Evolutionary conservation across 1,284 basidiomycete species (phyloP).

Genomic region (Tylopilus sp.): DNA sequence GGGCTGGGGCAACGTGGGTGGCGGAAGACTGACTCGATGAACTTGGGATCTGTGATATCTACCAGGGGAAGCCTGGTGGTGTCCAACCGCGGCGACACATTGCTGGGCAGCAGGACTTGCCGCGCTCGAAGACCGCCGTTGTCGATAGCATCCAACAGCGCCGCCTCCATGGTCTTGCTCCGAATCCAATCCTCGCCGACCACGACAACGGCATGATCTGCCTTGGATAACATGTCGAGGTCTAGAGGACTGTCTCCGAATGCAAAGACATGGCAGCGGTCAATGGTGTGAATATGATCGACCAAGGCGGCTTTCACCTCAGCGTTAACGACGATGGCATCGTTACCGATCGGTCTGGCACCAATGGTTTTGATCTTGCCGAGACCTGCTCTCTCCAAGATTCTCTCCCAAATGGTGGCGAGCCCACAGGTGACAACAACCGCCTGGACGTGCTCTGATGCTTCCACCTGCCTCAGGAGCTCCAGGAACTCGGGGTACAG

Average conservation of each 20-base stretch:
- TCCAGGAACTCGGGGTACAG: constrained; percentile 20
- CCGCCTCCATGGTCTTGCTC: constrained; percentile 16
- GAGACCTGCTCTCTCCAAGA: constrained; percentile 20
- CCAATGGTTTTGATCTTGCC: constrained; percentile 16
- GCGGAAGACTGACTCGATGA: constrained; percentile 18
- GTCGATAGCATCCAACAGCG: constrained; percentile 19
- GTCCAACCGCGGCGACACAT: constrained; percentile 18
- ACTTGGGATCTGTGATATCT: constrained; percentile 19
- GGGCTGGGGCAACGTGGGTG: constrained; percentile 13
- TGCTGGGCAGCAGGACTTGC: constrained; percentile 20
- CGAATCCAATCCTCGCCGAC: constrained; percentile 15
- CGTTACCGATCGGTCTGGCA: constrained; percentile 11
- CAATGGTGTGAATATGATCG: constrained; percentile 14
- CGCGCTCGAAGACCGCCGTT: constrained; percentile 18
- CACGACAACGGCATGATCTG: constrained; percentile 20
- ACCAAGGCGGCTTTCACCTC: constrained; percentile 22
- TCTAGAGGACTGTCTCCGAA: constrained; percentile 21
- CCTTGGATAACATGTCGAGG: constrained; percentile 20
- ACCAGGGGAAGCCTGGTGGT: constrained; percentile 21
- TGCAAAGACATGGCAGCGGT: constrained; percentile 14
- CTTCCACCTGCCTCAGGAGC: constrained; percentile 23
- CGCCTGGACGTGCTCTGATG: constrained; percentile 21
- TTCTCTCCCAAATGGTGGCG: constrained; percentile 13
- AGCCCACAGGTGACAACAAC: constrained; percentile 21
- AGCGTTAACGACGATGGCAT: constrained; percentile 17